A percentile compares a stretch with the other conserved stretches of the same genome.
Conservation (phyloP, 352 stramenopile genomes). For the Phytophthora ramorum region DNA sequence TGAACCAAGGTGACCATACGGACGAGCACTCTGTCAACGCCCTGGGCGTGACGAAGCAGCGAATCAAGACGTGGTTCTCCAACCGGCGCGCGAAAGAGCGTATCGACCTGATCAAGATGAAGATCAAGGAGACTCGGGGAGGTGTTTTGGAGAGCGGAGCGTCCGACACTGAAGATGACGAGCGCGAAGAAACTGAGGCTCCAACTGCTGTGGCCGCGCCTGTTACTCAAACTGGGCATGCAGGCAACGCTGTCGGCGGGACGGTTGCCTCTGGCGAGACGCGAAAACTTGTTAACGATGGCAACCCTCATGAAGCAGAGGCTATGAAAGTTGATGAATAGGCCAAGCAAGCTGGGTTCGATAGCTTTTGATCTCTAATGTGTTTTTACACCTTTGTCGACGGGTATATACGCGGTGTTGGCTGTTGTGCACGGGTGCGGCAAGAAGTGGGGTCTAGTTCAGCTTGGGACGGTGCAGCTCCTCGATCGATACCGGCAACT, state of each 20-base stretch:
- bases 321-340: slow-evolving; percentile 42
- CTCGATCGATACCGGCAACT: slow-evolving; percentile 57
- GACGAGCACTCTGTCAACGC: slow-evolving; percentile 59
- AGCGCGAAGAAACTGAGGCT: slow-evolving; percentile 27
- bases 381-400: slow-evolving; percentile 27
- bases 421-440: neutral
- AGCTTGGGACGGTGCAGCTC: slow-evolving; percentile 55
- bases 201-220: neutral
- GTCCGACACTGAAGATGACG: slow-evolving; percentile 57
- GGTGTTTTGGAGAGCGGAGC: slow-evolving; percentile 27
- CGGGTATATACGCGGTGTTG: slow-evolving; percentile 7
- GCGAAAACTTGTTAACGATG: slow-evolving; percentile 33
- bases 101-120: slow-evolving; percentile 83
- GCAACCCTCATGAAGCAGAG: slow-evolving; percentile 45
- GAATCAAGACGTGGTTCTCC: slow-evolving; percentile 89
- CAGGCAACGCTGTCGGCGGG: slow-evolving; percentile 18
- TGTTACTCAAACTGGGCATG: slow-evolving; percentile 25
- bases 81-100: slow-evolving; percentile 84
- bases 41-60: slow-evolving; percentile 71
- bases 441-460: slow-evolving; percentile 11
- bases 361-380: slow-evolving; percentile 37
- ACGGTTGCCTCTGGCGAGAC: slow-evolving; percentile 6
- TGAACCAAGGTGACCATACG: slow-evolving; percentile 78
- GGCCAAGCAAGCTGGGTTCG: slow-evolving; percentile 17
- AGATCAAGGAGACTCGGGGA: slow-evolving; percentile 55